A percentile compares a stretch with the other conserved stretches of the same genome.
Conservation (phyloP, 2,329 filamentous ascomycete species). For the Xylogone sp. region DNA sequence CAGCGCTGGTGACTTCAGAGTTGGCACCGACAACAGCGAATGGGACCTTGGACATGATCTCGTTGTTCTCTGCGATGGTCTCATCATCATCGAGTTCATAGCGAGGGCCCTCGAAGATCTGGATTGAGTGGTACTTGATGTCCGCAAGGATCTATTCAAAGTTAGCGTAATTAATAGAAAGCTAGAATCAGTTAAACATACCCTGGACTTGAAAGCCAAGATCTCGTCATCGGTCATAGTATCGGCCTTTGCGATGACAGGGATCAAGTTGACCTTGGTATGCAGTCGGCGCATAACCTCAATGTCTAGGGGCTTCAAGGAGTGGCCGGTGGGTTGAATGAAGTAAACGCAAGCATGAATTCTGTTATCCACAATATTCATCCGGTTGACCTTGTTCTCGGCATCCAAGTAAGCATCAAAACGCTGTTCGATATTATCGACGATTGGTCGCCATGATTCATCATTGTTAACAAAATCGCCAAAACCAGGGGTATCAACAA, state of each 20-base stretch:
- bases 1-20: slow-evolving; percentile 83
- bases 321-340: slow-evolving; percentile 98
- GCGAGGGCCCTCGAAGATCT: slow-evolving; percentile 97
- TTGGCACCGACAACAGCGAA: slow-evolving; percentile 98
- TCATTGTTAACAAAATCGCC: slow-evolving; percentile 99
- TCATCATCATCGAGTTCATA: slow-evolving; percentile 99
- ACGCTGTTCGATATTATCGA: slow-evolving; percentile 99
- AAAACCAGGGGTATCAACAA: slow-evolving; percentile 96
- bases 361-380: slow-evolving; percentile 99
- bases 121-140: slow-evolving; percentile 94
- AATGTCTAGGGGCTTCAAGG: slow-evolving; percentile 95
- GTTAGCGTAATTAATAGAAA: background rate
- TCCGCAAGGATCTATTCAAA: slow-evolving; percentile 80
- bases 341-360: slow-evolving; percentile 99
- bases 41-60: slow-evolving; percentile 99
- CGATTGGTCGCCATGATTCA: slow-evolving; percentile 97
- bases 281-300: slow-evolving; percentile 99
- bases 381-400: slow-evolving; percentile 99
- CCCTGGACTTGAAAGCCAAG: slow-evolving; percentile 88
- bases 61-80: slow-evolving; percentile 99
- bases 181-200: slow-evolving; percentile 48
- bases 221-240: slow-evolving; percentile 98
- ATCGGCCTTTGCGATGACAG: slow-evolving; percentile 97
- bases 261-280: slow-evolving; percentile 99
- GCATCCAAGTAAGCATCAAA: slow-evolving; percentile 98